phyloP scores from a whole-genome alignment of 768 basidiomycete genomes.

The Rhizopogon vesiculosus region DNA sequence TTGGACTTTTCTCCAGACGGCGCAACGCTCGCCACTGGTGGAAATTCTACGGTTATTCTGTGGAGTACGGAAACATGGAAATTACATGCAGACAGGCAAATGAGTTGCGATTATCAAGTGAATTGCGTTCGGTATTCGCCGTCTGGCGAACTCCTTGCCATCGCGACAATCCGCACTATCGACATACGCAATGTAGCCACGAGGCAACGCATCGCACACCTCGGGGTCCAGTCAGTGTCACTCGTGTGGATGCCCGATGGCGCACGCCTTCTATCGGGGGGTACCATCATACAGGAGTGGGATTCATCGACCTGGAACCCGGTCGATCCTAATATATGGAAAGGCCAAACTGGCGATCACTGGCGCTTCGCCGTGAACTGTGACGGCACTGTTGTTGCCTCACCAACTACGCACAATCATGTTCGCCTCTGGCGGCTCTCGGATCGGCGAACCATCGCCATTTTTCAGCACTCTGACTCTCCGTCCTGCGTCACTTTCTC shows the following conservation, averaged over 20 bases:
- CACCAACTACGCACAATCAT: neutral
- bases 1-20: too few relatives aligned
- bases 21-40: too few relatives aligned
- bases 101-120: too few relatives aligned
- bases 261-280: neutral
- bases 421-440: conserved; percentile 12
- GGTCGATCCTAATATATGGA: neutral
- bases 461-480: neutral
- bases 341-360: neutral
- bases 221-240: neutral
- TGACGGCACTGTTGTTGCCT: neutral
- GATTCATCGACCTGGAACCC: neutral
- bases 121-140: too few relatives aligned
- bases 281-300: neutral
- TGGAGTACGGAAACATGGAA: too few relatives aligned
- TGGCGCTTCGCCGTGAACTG: neutral
- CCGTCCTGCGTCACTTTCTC: neutral
- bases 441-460: neutral
- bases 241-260: neutral
- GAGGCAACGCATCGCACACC: neutral
- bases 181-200: too few relatives aligned
- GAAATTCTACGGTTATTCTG: too few relatives aligned
- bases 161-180: too few relatives aligned
- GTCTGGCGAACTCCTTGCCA: too few relatives aligned
- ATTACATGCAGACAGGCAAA: too few relatives aligned